phyloP scores from a whole-genome alignment of 192 early-diverging fungal species.

The Lunasporangiospora selenospora region DNA sequence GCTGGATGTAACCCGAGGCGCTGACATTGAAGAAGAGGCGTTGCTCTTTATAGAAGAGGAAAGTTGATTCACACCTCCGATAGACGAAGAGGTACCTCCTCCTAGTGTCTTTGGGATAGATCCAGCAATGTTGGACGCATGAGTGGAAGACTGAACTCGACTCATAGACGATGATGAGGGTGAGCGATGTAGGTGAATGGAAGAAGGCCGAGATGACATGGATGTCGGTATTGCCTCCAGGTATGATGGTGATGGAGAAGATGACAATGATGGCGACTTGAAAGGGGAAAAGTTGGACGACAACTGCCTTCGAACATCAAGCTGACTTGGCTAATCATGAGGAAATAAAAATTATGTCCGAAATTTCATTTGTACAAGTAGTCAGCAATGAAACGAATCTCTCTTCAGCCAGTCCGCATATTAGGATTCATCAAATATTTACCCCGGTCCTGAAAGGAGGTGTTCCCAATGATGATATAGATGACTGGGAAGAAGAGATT shows the following conservation, averaged over 20 bases:
- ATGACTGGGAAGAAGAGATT: slow-evolving; percentile 33
- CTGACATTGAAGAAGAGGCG: slow-evolving; percentile 35
- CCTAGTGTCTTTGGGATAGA: slow-evolving; percentile 2
- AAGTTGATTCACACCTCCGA: slow-evolving; percentile 13
- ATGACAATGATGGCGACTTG: slow-evolving; percentile 52
- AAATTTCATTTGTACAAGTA: too few species aligned
- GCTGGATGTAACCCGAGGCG: slow-evolving; percentile 46
- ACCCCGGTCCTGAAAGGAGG: slow-evolving; percentile 37
- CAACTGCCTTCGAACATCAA: slow-evolving; percentile 18
- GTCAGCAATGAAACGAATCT: background rate
- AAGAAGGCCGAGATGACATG: slow-evolving; percentile 20
- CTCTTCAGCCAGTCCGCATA: background rate
- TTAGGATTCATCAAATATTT: background rate
- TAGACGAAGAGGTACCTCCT: too few species aligned
- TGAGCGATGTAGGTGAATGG: slow-evolving; percentile 37
- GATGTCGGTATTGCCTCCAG: slow-evolving; percentile 25
- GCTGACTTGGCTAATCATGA: slow-evolving; percentile 41
- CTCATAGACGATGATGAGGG: slow-evolving; percentile 44
- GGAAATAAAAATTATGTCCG: too few species aligned
- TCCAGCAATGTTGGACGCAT: slow-evolving; percentile 7
- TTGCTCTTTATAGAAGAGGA: slow-evolving; percentile 48
- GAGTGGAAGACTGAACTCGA: slow-evolving; percentile 41
- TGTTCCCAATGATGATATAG: slow-evolving; percentile 34
- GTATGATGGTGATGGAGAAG: slow-evolving; percentile 45
- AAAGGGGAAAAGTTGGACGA: slow-evolving; percentile 44